Evolutionary conservation across 495 filamentous ascomycete genomes (phyloP).

Genomic region (Staphylotrichum longicolle): DNA sequence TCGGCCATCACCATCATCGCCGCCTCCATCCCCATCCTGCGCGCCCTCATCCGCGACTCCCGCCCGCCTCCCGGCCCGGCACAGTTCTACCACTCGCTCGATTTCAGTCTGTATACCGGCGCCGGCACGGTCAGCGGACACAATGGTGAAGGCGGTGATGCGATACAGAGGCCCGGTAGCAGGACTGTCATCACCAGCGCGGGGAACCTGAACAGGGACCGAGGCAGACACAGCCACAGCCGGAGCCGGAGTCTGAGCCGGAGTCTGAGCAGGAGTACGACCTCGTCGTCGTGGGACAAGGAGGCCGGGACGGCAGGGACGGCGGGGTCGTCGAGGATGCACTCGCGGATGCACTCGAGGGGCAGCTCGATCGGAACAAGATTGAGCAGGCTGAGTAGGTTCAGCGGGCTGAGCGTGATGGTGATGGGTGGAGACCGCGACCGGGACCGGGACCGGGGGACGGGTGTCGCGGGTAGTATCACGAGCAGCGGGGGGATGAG

Average conservation of each 20-base stretch:
- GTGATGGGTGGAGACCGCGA: neutral
- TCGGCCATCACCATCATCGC: constrained; percentile 36
- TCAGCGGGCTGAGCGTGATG: constrained; percentile 4
- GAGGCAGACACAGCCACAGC: neutral
- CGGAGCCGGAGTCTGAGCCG: neutral
- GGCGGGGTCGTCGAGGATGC: too few species aligned
- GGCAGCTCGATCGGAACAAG: neutral
- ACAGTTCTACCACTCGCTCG: constrained; percentile 17
- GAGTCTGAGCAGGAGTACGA: neutral
- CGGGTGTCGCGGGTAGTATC: neutral
- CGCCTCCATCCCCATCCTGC: constrained; percentile 34
- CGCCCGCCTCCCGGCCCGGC: constrained; percentile 28
- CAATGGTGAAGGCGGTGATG: neutral
- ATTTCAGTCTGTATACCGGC: neutral
- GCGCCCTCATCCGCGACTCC: constrained; percentile 31
- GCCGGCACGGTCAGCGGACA: neutral
- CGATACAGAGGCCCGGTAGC: neutral
- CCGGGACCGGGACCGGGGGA: too few species aligned
- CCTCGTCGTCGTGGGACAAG: neutral
- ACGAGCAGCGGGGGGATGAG: neutral
- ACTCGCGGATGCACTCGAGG: neutral
- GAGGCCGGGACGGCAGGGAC: neutral
- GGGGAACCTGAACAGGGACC: too few species aligned
- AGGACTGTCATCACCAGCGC: neutral
- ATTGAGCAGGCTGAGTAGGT: neutral